Conservation (phyloP, 257 asterid genomes). For the Ophiorrhiza pumila region DNA sequence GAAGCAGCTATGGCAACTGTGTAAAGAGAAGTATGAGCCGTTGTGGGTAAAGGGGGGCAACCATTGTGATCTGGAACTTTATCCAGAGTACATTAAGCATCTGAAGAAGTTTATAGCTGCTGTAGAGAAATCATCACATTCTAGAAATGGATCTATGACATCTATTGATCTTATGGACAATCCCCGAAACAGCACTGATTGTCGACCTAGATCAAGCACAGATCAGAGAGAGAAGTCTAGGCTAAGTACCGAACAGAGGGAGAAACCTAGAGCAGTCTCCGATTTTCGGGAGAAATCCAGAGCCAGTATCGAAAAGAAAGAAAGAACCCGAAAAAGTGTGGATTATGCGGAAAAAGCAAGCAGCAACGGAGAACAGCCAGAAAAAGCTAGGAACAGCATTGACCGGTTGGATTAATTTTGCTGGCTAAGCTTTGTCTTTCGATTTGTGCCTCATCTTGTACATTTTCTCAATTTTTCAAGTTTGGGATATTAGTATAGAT, state of each 20-base stretch:
- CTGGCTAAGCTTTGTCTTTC: slow-evolving; percentile 28
- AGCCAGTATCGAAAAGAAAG: slow-evolving; percentile 69
- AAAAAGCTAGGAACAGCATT: slow-evolving; percentile 87
- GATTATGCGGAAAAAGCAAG: slow-evolving; percentile 53
- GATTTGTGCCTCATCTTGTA: slow-evolving; percentile 12
- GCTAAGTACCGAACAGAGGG: slow-evolving; percentile 70
- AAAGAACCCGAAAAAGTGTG: slow-evolving; percentile 49
- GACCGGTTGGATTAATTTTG: slow-evolving; percentile 78
- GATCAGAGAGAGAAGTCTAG: slow-evolving; percentile 79
- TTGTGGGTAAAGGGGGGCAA: slow-evolving; percentile 90
- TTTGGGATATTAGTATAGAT: slow-evolving; percentile 20
- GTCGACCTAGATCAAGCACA: slow-evolving; percentile 68
- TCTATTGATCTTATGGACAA: slow-evolving; percentile 44
- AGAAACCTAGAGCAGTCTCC: slow-evolving; percentile 54
- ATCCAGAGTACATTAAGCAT: slow-evolving; percentile 85
- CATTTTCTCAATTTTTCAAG: slow-evolving; percentile 6
- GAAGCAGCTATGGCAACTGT: slow-evolving; percentile 84
- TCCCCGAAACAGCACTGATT: slow-evolving; percentile 63
- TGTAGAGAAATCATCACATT: slow-evolving; percentile 59
- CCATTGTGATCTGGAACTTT: slow-evolving; percentile 94
- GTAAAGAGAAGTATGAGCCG: slow-evolving; percentile 91
- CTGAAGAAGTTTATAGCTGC: slow-evolving; percentile 81
- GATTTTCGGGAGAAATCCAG: slow-evolving; percentile 68
- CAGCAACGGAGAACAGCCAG: slow-evolving; percentile 64
- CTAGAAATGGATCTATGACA: slow-evolving; percentile 40